Conservation (phyloP, 495 filamentous ascomycete species). For the Aspergillus baeticus region DNA sequence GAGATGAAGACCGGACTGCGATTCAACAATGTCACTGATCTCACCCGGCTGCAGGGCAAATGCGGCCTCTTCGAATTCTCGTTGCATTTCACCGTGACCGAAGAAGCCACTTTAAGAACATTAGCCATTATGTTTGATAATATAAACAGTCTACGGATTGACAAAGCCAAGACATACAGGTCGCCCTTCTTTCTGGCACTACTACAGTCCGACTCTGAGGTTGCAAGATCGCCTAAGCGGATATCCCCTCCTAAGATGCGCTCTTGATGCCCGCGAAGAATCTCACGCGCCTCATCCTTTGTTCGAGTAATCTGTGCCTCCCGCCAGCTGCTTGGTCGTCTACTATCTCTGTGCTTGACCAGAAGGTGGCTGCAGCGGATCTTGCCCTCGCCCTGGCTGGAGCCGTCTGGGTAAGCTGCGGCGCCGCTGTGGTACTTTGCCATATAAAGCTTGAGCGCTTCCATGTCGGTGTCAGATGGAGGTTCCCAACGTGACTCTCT, state of each 20-base stretch:
- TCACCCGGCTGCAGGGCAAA: conserved; percentile 84
- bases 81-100: conserved; percentile 93
- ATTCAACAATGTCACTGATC: conserved; percentile 82
- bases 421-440: conserved; percentile 69
- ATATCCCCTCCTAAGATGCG: conserved; percentile 68
- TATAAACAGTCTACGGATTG: not conserved
- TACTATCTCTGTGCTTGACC: conserved; percentile 86
- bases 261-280: conserved; percentile 69
- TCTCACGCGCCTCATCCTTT: conserved; percentile 81
- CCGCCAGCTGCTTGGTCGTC: conserved; percentile 88
- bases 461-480: conserved; percentile 77
- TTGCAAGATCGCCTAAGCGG: conserved; percentile 75
- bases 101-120: conserved; percentile 71
- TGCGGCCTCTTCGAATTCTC: conserved; percentile 94
- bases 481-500: conserved; percentile 94
- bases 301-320: conserved; percentile 82
- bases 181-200: conserved; percentile 92
- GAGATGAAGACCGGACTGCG: conserved; percentile 91
- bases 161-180: conserved; percentile 52
- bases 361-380: conserved; percentile 89
- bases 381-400: conserved; percentile 66
- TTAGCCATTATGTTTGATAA: conserved; percentile 20
- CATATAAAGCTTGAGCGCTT: conserved; percentile 93
- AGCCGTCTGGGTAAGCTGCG: conserved; percentile 46
- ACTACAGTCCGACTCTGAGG: conserved; percentile 90